Evolutionary conservation across 164 flowering plant genomes (phyloP), one percentile per base, ranked within the genome.

Genomic region (Annona squamosa): DNA sequence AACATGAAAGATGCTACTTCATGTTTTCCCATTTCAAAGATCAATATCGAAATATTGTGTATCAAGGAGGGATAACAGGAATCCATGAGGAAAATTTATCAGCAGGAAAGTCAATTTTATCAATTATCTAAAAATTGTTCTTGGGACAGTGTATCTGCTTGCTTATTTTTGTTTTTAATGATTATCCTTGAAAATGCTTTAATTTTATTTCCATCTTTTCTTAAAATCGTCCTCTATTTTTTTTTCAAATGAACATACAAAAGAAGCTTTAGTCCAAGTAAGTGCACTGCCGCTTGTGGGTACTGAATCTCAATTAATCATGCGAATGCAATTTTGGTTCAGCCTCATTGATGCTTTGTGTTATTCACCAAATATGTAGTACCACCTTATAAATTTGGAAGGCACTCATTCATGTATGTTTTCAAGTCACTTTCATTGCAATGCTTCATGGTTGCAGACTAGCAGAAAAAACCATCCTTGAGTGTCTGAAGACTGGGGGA

Each of bases 401-500:
- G 41, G 19, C 3, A 17, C 17, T 73, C 69, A 59, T 63, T 65
- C 69, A 68, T 68, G 16, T 46, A 5, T 64, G 26, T 56, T 45
- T 7, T n/a, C 46, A 17, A 1, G 57, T 63, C 46, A 17, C 46
- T 61, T 19, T 72, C 4, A 37, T 52, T 42, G 46, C 17, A 65
- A 65, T 10, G 47, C 4, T 71, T 45, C 44, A 37, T 77, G 44
- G 45, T 75, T 79, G 71, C 89, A 94, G 98, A 80, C 81, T 94
- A 70, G 98, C 97, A 57, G 98, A 94, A 81, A 87, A 79, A 79
- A 73, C 74, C 62, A 88, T 91, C 75, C 90, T 94, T 1, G 85
- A 86, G 77, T 81, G 91, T 26, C 77, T 94, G 83, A 86, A 76
- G 81, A 73, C 78, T 26, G 95, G 87, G 17, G 73, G 79, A 76